Percentiles rank a stretch among this genome's conserved stretches.
phyloP scores from a whole-genome alignment of 306 rosid genomes.

The Cercis canadensis region DNA sequence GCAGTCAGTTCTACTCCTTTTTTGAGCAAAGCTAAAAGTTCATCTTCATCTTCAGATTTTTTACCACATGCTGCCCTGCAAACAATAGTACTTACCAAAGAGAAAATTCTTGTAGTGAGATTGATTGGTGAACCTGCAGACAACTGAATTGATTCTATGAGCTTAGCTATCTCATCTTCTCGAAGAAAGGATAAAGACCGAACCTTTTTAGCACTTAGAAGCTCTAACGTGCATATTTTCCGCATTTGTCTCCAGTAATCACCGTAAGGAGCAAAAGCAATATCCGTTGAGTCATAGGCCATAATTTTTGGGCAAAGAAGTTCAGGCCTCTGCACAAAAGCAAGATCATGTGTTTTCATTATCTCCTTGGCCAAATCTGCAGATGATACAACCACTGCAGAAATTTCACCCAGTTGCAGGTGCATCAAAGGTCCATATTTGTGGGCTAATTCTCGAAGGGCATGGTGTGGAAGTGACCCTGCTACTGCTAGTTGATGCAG shows the following conservation, averaged over 20 bases:
- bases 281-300: constrained; percentile 12
- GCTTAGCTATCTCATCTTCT: constrained; percentile 37
- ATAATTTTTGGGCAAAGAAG: constrained; percentile 12
- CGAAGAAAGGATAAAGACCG: constrained; percentile 32
- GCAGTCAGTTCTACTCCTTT: not conserved
- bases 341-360: constrained; percentile 35
- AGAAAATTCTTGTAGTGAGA: constrained; percentile 7
- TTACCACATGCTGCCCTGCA: constrained; percentile 6
- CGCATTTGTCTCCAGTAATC: constrained; percentile 46
- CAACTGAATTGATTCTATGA: constrained; percentile 27
- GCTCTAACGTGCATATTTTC: constrained; percentile 32
- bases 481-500: no score
- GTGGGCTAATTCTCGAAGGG: constrained; percentile 13
- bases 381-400: constrained; percentile 37
- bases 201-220: constrained; percentile 36
- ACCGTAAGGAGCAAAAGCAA: constrained; percentile 27
- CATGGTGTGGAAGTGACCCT: not conserved
- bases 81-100: not conserved
- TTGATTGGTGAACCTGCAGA: constrained; percentile 24
- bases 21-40: not conserved
- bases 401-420: constrained; percentile 34
- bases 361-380: constrained; percentile 33
- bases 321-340: constrained; percentile 33
- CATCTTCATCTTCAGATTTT: constrained; percentile 2
- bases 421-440: constrained; percentile 43